A percentile compares a stretch with the other conserved stretches of the same genome.
Evolutionary conservation across 805 yeast species (phyloP).

Genomic region (Candida alai): DNA sequence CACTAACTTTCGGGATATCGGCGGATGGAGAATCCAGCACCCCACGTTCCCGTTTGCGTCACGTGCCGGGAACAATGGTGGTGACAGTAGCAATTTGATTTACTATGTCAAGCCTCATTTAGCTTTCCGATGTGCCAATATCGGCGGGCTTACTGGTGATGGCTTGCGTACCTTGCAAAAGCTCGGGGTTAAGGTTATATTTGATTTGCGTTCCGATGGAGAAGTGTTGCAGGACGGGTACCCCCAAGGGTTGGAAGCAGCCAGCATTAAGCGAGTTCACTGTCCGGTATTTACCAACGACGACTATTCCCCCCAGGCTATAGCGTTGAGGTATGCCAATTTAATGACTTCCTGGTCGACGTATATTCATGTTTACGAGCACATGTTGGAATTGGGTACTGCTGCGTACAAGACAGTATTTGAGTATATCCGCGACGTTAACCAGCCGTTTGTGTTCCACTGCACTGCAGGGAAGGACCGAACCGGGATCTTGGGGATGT

Average conservation of each 20-base stretch:
- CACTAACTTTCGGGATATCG: conserved; percentile 72
- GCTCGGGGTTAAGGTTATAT: conserved; percentile 51
- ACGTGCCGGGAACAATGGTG: not conserved
- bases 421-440: conserved; percentile 50
- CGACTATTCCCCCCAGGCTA: conserved; percentile 62
- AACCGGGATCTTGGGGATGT: conserved; percentile 71
- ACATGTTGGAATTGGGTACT: conserved; percentile 50
- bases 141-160: conserved; percentile 45
- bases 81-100: conserved; percentile 15
- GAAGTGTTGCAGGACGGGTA: conserved; percentile 51
- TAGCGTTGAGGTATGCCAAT: conserved; percentile 52
- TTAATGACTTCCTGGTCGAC: conserved; percentile 59
- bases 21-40: conserved; percentile 57
- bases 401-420: conserved; percentile 49
- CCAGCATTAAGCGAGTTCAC: conserved; percentile 47
- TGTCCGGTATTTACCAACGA: conserved; percentile 53
- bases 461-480: conserved; percentile 89
- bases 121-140: conserved; percentile 62
- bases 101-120: conserved; percentile 49
- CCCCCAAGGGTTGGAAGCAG: conserved; percentile 30
- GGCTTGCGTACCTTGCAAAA: conserved; percentile 43
- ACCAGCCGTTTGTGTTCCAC: conserved; percentile 54
- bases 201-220: conserved; percentile 62
- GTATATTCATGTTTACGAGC: conserved; percentile 58
- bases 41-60: conserved; percentile 22